These are phyloP conservation scores for Melanomma pulvis-pyrius DNA, from an alignment of 495 filamentous ascomycete species.

Conservation along the genomic window DNA sequence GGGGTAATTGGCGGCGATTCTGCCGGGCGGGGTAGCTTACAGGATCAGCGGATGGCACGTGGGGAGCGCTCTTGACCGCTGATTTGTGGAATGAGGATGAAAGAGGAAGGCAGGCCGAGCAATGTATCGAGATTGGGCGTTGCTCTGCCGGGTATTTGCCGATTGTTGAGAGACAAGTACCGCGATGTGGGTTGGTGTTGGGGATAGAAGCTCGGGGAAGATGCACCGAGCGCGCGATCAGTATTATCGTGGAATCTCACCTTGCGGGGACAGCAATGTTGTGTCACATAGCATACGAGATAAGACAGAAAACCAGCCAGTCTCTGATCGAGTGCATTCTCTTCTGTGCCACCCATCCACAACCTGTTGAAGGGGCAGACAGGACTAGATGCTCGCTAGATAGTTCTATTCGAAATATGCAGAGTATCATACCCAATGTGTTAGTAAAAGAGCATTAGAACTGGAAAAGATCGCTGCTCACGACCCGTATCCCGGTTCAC, in stretches of 20 bases:
- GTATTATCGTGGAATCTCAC: background rate
- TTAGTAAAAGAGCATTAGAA: too few relatives aligned
- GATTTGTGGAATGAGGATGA: background rate
- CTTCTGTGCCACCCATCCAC: too few relatives aligned
- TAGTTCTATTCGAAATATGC: too few relatives aligned
- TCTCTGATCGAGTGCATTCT: too few relatives aligned
- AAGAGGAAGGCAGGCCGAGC: background rate
- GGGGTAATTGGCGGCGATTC: slow-evolving; percentile 1
- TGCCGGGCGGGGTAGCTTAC: slow-evolving; percentile 11
- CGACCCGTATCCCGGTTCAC: background rate
- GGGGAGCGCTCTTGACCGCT: background rate
- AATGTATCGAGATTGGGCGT: background rate
- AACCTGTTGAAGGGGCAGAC: too few relatives aligned
- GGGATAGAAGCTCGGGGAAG: background rate
- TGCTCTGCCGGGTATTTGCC: background rate
- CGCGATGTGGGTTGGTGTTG: background rate
- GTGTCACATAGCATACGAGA: too few relatives aligned
- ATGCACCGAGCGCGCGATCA: background rate
- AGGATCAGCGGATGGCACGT: slow-evolving; percentile 11
- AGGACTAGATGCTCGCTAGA: too few relatives aligned
- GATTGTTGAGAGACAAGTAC: background rate
- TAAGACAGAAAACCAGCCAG: too few relatives aligned
- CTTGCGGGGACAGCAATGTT: too few relatives aligned
- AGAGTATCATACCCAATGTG: too few relatives aligned
- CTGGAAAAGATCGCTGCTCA: background rate